Evolutionary conservation across 352 stramenopile genomes (phyloP).

Genomic region (Vaucheria bursata): DNA sequence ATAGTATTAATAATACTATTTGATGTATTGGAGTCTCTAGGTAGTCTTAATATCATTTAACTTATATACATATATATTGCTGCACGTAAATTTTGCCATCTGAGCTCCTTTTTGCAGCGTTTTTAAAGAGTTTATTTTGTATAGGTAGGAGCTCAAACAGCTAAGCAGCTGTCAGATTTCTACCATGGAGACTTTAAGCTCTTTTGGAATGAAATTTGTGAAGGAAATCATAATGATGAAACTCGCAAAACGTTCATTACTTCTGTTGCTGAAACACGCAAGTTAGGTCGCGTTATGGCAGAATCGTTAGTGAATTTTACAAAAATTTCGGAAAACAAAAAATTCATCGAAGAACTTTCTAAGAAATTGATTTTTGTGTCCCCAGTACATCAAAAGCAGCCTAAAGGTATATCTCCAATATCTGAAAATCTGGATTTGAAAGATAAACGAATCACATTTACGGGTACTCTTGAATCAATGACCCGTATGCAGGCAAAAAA

Average conservation of each 20-base stretch:
- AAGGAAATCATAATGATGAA: too few relatives aligned
- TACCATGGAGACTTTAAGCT: too few relatives aligned
- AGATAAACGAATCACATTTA: background rate
- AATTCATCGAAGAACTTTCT: background rate
- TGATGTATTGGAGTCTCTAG: too few relatives aligned
- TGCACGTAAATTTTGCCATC: too few relatives aligned
- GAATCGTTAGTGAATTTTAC: background rate
- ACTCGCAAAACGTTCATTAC: background rate
- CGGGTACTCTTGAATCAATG: slow-evolving; percentile 1
- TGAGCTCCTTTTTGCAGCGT: too few relatives aligned
- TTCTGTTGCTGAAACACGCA: background rate
- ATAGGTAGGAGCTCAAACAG: too few relatives aligned
- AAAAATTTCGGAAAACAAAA: background rate
- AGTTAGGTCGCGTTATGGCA: background rate
- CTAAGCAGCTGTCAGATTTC: too few relatives aligned
- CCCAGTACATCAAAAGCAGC: background rate
- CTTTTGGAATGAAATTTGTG: too few relatives aligned
- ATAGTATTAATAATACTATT: too few relatives aligned
- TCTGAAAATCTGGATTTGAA: background rate
- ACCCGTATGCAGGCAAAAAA: slow-evolving; percentile 28
- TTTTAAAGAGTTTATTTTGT: too few relatives aligned
- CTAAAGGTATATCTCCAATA: background rate
- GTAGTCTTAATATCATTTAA: too few relatives aligned
- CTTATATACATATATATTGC: too few relatives aligned
- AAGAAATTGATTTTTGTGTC: background rate